Percentiles rank a stretch among this genome's conserved stretches.
phyloP scores from a whole-genome alignment of 495 filamentous ascomycete genomes.

The Podospora australis region DNA sequence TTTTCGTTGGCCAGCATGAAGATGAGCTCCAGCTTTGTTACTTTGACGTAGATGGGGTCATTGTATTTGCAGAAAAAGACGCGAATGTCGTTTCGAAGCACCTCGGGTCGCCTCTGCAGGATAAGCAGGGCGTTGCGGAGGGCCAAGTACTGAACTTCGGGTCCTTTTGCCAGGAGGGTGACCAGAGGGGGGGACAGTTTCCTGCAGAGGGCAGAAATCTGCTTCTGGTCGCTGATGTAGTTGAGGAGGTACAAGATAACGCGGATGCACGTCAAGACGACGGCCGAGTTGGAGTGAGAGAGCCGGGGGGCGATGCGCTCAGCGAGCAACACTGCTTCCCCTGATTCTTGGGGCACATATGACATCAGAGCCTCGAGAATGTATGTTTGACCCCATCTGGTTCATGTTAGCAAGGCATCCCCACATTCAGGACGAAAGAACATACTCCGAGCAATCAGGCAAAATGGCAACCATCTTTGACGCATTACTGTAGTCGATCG shows the following conservation, averaged over 20 bases:
- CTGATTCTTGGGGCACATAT: constrained; percentile 87
- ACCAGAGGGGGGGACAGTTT: constrained; percentile 95
- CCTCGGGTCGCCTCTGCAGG: constrained; percentile 86
- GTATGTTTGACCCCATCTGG: constrained; percentile 96
- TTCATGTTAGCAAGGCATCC: constrained; percentile 18
- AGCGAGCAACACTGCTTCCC: constrained; percentile 81
- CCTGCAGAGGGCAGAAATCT: constrained; percentile 78
- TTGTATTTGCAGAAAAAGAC: constrained; percentile 99
- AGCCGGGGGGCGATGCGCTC: constrained; percentile 90
- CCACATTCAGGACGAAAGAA: constrained; percentile 7
- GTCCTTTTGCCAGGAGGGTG: constrained; percentile 89
- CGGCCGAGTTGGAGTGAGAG: constrained; percentile 92
- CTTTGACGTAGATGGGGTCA: constrained; percentile 98
- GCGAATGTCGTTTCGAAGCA: constrained; percentile 91
- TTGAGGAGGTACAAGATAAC: constrained; percentile 98
- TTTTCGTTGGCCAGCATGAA: constrained; percentile 97
- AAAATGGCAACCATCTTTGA: constrained; percentile 97
- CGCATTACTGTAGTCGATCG: constrained; percentile 93
- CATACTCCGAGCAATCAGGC: constrained; percentile 93
- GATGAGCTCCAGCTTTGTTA: constrained; percentile 96
- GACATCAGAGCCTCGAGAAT: constrained; percentile 98
- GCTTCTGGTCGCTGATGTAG: constrained; percentile 91
- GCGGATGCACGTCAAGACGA: constrained; percentile 91
- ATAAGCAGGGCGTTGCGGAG: constrained; percentile 92
- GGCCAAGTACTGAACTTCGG: constrained; percentile 95